phyloP scores from a whole-genome alignment of 129 eudicot genomes.

The Deinandra increscens region DNA sequence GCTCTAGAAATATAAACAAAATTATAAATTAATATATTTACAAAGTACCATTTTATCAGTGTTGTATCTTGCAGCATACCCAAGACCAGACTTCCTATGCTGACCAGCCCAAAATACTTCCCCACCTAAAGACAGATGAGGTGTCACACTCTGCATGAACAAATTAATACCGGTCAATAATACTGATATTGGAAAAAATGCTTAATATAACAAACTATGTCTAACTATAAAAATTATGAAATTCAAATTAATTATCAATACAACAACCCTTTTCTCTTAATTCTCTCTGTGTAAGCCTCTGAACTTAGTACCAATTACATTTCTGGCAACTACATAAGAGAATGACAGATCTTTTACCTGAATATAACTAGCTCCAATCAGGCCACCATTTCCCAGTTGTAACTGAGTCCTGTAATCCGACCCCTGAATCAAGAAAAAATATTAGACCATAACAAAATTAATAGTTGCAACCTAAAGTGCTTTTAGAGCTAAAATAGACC shows the following conservation, averaged over 20 bases:
- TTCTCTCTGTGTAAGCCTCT: background rate
- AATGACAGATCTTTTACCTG: slow-evolving; percentile 52
- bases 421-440: slow-evolving; percentile 55
- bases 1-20: background rate
- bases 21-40: background rate
- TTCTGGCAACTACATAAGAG: slow-evolving; percentile 5
- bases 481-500: slow-evolving; percentile 1
- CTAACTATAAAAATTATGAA: background rate
- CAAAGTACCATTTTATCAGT: slow-evolving; percentile 80
- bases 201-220: background rate
- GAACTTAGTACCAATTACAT: background rate
- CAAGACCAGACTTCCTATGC: slow-evolving; percentile 82
- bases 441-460: slow-evolving; percentile 3
- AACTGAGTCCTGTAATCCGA: slow-evolving; percentile 82
- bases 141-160: slow-evolving; percentile 81
- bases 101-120: slow-evolving; percentile 97
- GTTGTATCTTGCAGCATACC: slow-evolving; percentile 78
- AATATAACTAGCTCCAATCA: slow-evolving; percentile 91
- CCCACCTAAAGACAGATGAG: slow-evolving; percentile 82
- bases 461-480: slow-evolving; percentile 6
- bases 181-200: background rate
- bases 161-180: background rate
- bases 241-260: background rate
- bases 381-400: slow-evolving; percentile 82
- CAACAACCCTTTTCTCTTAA: background rate